Percentiles rank a stretch among this genome's conserved stretches.
Evolutionary conservation across 2,329 filamentous ascomycete species (phyloP).

Genomic region (Ophioceras dolichostomum): DNA sequence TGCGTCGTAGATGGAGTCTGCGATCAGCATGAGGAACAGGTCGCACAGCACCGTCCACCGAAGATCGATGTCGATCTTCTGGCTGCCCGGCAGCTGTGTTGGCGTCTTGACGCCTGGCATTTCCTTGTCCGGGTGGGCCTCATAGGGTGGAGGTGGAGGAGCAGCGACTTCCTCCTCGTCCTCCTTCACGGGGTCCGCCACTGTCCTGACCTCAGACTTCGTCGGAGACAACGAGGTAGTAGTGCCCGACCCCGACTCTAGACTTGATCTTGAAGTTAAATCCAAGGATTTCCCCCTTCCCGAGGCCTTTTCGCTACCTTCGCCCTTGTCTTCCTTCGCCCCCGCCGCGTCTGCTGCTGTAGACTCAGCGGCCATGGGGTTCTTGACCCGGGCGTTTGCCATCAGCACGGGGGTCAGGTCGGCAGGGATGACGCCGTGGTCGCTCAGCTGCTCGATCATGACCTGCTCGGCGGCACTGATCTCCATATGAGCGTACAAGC

Average conservation of each 20-base stretch:
- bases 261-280: too few relatives aligned
- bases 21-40: conserved; percentile 86
- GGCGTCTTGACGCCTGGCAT: conserved; percentile 71
- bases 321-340: conserved; percentile 21
- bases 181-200: not conserved
- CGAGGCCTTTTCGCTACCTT: not conserved
- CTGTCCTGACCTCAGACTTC: not conserved
- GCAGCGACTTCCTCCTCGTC: conserved; percentile 31
- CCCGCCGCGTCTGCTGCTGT: too few relatives aligned
- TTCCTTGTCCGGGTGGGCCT: conserved; percentile 53
- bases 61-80: conserved; percentile 88
- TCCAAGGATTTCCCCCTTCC: too few relatives aligned
- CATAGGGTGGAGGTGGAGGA: conserved; percentile 45
- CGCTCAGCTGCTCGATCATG: conserved; percentile 95
- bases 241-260: too few relatives aligned
- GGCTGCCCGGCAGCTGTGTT: conserved; percentile 67
- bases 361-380: conserved; percentile 82
- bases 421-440: conserved; percentile 75
- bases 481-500: conserved; percentile 92
- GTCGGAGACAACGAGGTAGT: too few relatives aligned
- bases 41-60: conserved; percentile 97
- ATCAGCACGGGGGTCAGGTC: conserved; percentile 81
- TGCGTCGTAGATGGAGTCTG: conserved; percentile 88
- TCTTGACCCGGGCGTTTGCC: conserved; percentile 85
- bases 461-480: conserved; percentile 84